Evolutionary conservation across 73 alveolate genomes (phyloP).

Genomic region (Paraurostyla sp.): DNA sequence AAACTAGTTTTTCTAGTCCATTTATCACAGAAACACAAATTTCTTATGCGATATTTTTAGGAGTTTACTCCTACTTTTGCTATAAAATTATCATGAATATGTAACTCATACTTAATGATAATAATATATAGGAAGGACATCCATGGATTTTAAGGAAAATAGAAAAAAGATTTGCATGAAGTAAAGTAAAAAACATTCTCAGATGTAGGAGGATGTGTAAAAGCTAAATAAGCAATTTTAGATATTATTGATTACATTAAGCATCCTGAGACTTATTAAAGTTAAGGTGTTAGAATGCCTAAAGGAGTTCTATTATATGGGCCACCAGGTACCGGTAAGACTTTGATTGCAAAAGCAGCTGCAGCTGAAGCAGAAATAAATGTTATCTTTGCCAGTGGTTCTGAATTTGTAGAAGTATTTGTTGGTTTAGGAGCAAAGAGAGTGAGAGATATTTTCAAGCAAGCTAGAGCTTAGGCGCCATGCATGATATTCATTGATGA

Average conservation of each 20-base stretch:
- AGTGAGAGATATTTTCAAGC: slow-evolving; percentile 89
- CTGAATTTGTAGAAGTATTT: slow-evolving; percentile 94
- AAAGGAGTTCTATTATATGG: slow-evolving; percentile 76
- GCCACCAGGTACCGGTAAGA: slow-evolving; percentile 97
- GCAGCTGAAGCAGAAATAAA: slow-evolving; percentile 92
- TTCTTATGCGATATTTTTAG: neutral
- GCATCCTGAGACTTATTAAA: slow-evolving; percentile 12
- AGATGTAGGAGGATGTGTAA: slow-evolving; percentile 56
- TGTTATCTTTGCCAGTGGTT: slow-evolving; percentile 86
- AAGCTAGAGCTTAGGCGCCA: slow-evolving; percentile 90
- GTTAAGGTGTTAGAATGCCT: slow-evolving; percentile 59
- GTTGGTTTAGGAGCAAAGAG: slow-evolving; percentile 97
- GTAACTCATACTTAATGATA: neutral
- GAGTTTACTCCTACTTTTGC: neutral
- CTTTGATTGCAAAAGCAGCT: slow-evolving; percentile 95
- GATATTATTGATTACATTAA: slow-evolving; percentile 50
- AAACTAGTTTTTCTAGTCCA: slow-evolving; percentile 22
- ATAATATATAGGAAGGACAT: neutral
- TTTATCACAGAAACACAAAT: slow-evolving; percentile 7
- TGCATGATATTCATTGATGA: slow-evolving; percentile 96
- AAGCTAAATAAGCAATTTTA: slow-evolving; percentile 41
- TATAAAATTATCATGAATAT: neutral
- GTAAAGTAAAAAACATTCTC: neutral
- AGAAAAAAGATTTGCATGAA: neutral
- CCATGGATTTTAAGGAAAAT: slow-evolving; percentile 35